Conservation (phyloP, 257 asterid genomes). For the Ballota nigra region DNA sequence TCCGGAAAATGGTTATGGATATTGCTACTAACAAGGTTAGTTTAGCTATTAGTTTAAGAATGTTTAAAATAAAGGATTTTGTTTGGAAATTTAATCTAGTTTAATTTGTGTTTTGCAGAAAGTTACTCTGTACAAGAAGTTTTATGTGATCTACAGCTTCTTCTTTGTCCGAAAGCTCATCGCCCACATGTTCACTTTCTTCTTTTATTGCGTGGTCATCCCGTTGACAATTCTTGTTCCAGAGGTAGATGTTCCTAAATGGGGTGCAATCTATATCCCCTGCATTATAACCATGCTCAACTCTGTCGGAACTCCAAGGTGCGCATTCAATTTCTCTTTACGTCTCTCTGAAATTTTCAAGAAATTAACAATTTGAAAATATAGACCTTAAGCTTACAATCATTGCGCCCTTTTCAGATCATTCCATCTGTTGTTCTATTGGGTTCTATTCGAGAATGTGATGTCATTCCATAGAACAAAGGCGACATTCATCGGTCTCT, state of each 20-base stretch:
- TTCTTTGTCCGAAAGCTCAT: slow-evolving; percentile 63
- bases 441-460: slow-evolving; percentile 72
- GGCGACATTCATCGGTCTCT: slow-evolving; percentile 61
- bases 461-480: slow-evolving; percentile 75
- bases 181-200: slow-evolving; percentile 59
- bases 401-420: slow-evolving; percentile 39
- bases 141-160: slow-evolving; percentile 65
- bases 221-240: slow-evolving; percentile 54
- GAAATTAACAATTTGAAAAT: neutral
- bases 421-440: slow-evolving; percentile 49
- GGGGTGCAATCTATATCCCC: slow-evolving; percentile 60
- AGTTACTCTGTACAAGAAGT: slow-evolving; percentile 52
- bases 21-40: slow-evolving; percentile 51
- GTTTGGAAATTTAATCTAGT: neutral
- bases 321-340: neutral
- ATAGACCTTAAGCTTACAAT: too few relatives aligned
- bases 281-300: slow-evolving; percentile 57
- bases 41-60: neutral
- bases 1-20: slow-evolving; percentile 56
- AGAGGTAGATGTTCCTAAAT: slow-evolving; percentile 56
- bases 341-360: neutral
- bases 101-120: slow-evolving; percentile 31
- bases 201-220: slow-evolving; percentile 55
- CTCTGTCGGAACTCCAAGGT: slow-evolving; percentile 79
- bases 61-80: neutral